A percentile compares a stretch with the other conserved stretches of the same genome.
Conservation (phyloP, 257 asterid genomes). For the Coffea canephora region DNA sequence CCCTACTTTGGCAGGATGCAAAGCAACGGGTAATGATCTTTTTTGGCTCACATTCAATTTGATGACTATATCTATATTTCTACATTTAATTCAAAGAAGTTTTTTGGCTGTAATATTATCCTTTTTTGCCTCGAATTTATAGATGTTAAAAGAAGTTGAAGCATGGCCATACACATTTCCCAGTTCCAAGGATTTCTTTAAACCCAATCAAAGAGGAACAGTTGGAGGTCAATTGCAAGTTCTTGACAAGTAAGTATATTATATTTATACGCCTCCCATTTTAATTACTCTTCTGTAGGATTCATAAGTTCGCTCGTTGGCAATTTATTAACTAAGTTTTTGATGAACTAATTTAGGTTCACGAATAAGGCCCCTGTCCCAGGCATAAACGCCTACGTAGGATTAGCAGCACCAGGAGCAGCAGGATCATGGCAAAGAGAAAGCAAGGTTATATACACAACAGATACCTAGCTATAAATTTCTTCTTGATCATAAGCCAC, state of each 20-base stretch:
- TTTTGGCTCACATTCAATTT: neutral
- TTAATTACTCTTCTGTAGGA: neutral
- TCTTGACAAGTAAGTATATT: conserved; percentile 46
- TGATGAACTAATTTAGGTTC: conserved; percentile 29
- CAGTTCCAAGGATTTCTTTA: conserved; percentile 40
- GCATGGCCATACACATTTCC: conserved; percentile 71
- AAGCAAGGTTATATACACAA: conserved; percentile 43
- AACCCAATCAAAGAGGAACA: conserved; percentile 48
- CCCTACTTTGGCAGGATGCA: conserved; percentile 63
- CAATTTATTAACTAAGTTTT: no score
- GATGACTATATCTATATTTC: no score
- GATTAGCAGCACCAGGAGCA: conserved; percentile 52
- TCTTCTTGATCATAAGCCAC: neutral
- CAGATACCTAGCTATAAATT: neutral
- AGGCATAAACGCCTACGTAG: conserved; percentile 53
- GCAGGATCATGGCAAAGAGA: conserved; percentile 78
- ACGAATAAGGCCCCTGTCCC: conserved; percentile 18
- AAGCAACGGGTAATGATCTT: conserved; percentile 36
- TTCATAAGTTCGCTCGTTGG: neutral
- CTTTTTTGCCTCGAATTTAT: neutral
- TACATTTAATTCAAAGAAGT: no score
- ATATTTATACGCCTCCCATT: no score
- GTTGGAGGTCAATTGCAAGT: conserved; percentile 51
- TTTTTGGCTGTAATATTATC: neutral
- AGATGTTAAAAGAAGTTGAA: conserved; percentile 52